Conservation (phyloP, 2,329 filamentous ascomycete species). For the Fusarium guadeloupense region DNA sequence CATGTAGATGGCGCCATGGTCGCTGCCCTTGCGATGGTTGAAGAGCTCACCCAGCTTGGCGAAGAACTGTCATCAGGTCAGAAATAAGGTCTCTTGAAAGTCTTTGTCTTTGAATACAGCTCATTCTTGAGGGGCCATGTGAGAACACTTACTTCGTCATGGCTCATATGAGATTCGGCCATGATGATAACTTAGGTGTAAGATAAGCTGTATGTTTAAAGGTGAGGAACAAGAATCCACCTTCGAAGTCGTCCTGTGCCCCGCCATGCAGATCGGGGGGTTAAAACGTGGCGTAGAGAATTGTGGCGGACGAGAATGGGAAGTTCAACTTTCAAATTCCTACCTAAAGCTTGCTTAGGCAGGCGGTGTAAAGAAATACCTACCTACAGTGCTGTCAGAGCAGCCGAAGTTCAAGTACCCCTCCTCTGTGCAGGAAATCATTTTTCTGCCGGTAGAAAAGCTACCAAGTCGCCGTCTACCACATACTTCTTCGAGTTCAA, state of each 20-base stretch:
- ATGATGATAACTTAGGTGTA: conserved; percentile 33
- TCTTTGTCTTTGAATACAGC: conserved; percentile 9
- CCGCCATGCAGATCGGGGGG: conserved; percentile 30
- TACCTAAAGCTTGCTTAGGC: neutral
- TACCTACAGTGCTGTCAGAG: neutral
- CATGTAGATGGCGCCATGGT: conserved; percentile 78
- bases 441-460: conserved; percentile 25
- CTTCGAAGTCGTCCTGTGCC: conserved; percentile 35
- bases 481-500: too few relatives aligned
- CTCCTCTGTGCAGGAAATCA: too few relatives aligned
- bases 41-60: conserved; percentile 73
- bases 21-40: conserved; percentile 70
- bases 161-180: conserved; percentile 38
- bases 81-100: neutral
- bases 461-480: too few relatives aligned
- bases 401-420: too few relatives aligned
- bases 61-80: conserved; percentile 71
- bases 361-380: conserved; percentile 3
- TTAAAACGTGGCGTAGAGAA: conserved; percentile 11
- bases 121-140: too few relatives aligned
- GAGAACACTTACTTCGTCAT: conserved; percentile 39
- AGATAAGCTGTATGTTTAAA: conserved; percentile 13
- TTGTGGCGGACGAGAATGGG: conserved; percentile 9
- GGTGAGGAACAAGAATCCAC: conserved; percentile 17
- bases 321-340: conserved; percentile 4